Evolutionary conservation across 2,329 filamentous ascomycete genomes (phyloP), one percentile per base, ranked within the genome.

Genomic region (Pyrenochaeta sp.): DNA sequence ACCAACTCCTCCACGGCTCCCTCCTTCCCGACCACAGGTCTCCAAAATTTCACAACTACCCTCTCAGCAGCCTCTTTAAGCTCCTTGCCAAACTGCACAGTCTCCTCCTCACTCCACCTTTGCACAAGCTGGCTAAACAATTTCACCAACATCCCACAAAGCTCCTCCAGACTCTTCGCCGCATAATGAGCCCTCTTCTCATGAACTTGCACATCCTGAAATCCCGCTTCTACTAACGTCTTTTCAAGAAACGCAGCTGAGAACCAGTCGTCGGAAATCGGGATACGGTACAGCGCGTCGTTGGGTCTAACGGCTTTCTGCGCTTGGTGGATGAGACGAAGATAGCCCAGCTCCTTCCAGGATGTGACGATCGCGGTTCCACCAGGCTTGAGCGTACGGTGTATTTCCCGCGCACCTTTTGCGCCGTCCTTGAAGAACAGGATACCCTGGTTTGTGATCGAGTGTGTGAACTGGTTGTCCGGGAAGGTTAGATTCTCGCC

Each of bases 391-490:
- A 80, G 71, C 0, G 78, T 80, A 15, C 79, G 72, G 47, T 66
- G 64, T 9, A 80, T 72, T 50, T 80, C 76, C 0, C 28, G 40
- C 2, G 61, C 61, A 2, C 58, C 63, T 2, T 64, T 61, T 0
- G 68, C 72, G 8, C 69, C 75, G 12, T 65, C 64, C 1, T 56
- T 27, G 49, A 76, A 78, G 55, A 77, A 76, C 22, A 77, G 58
- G 30, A 80, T 69, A 2, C 77, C 77, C 45, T 79, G 69, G 61
- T 76, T 79, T 2, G 76, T 80, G 56, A 81, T 65, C 5, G 66
- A 71, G 58, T 78, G 74, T 0, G 72, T 74, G 56, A 80, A 80
- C 3, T 53, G 57, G 2, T 67, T 61, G 46, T 78, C 73, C 0
- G 65, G 49, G 32, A 71, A 62, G 1, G 40, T n/a, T 4, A 71